Percentiles rank a stretch among this genome's conserved stretches.
Evolutionary conservation across 2,329 filamentous ascomycete species (phyloP).

Genomic region (Purpureocillium lavendulum): DNA sequence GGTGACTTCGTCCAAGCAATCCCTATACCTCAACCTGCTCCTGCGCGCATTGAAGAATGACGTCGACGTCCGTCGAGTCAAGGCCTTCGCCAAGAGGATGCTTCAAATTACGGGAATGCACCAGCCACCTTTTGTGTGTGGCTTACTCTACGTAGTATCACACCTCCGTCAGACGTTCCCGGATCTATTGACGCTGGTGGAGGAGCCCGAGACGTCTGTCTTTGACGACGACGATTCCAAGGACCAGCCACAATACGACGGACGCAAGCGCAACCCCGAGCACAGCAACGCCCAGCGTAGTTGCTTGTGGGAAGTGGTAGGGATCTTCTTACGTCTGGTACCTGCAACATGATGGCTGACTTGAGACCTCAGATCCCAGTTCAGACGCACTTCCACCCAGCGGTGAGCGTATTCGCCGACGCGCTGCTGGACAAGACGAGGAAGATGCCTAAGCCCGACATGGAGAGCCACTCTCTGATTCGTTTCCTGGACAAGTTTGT

Average conservation of each 20-base stretch:
- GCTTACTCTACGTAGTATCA: conserved; percentile 80
- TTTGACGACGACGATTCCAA: conserved; percentile 55
- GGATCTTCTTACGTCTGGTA: conserved; percentile 15
- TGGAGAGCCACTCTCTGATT: conserved; percentile 82
- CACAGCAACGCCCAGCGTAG: conserved; percentile 88
- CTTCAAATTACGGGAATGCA: conserved; percentile 82
- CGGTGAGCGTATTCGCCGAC: conserved; percentile 74
- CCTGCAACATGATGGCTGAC: conserved; percentile 1
- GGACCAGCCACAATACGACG: conserved; percentile 57
- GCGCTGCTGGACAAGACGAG: conserved; percentile 61
- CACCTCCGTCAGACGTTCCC: conserved; percentile 76
- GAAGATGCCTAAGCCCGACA: conserved; percentile 80
- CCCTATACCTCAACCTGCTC: conserved; percentile 87
- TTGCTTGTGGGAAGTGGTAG: conserved; percentile 85
- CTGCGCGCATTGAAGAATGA: conserved; percentile 85
- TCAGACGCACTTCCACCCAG: conserved; percentile 77
- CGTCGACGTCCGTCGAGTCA: conserved; percentile 81
- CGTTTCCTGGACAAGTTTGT: conserved; percentile 97
- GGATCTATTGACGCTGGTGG: conserved; percentile 68
- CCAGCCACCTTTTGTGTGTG: conserved; percentile 86
- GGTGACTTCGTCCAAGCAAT: conserved; percentile 84
- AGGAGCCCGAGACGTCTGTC: conserved; percentile 65
- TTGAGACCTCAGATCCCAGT: conserved; percentile 21
- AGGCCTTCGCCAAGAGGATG: conserved; percentile 92
- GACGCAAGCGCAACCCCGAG: conserved; percentile 83